Evolutionary conservation across 1,139 yeast species (phyloP).

Genomic region (Geotrichum fermentans): DNA sequence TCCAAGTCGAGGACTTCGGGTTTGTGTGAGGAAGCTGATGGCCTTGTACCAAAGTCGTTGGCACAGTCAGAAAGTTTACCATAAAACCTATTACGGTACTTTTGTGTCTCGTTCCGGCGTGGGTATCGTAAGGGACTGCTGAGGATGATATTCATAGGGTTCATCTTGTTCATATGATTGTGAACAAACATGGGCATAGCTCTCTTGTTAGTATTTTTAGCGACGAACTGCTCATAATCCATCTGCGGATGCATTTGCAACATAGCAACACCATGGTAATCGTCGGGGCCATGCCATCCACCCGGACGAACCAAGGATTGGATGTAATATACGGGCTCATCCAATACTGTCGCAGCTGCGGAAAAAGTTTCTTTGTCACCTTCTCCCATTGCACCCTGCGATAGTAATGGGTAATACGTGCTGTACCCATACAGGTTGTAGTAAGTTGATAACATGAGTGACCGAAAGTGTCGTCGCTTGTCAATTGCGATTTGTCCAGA

Average conservation of each 20-base stretch:
- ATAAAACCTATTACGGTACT: constrained; percentile 34
- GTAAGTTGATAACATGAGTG: constrained; percentile 63
- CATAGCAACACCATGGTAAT: constrained; percentile 64
- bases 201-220: constrained; percentile 27
- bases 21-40: neutral
- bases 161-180: constrained; percentile 60
- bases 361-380: constrained; percentile 88
- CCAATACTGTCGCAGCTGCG: constrained; percentile 67
- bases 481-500: constrained; percentile 75
- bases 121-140: constrained; percentile 9
- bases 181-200: constrained; percentile 56
- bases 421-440: constrained; percentile 77
- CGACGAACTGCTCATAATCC: constrained; percentile 40
- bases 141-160: constrained; percentile 39
- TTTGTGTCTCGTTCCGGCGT: constrained; percentile 2
- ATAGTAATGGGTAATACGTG: constrained; percentile 74
- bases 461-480: constrained; percentile 59
- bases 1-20: constrained; percentile 46
- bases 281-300: constrained; percentile 46
- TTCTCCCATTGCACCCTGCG: constrained; percentile 83
- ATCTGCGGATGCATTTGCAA: constrained; percentile 65
- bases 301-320: constrained; percentile 51
- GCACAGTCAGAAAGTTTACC: constrained; percentile 51
- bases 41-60: constrained; percentile 39
- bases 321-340: constrained; percentile 64